Evolutionary conservation across 768 basidiomycete genomes (phyloP).

Genomic region (Boletus fagicola): DNA sequence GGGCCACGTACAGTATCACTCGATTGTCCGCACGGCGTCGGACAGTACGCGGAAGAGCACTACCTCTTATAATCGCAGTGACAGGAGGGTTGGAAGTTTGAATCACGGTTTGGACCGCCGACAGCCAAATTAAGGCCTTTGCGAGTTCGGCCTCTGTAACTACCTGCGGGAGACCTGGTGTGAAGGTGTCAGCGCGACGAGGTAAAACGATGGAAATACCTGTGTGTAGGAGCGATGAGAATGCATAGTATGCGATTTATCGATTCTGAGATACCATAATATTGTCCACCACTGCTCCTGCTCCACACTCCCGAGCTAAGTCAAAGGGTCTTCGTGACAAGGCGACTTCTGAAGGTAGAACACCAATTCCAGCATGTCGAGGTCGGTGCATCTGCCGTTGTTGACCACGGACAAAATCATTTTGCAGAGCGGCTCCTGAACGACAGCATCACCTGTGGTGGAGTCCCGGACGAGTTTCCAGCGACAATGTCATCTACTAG

Average conservation of each 20-base stretch:
- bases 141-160: conserved; percentile 68
- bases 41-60: conserved; percentile 64
- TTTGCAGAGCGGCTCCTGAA: conserved; percentile 47
- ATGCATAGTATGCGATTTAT: neutral
- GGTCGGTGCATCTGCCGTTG: conserved; percentile 35
- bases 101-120: conserved; percentile 38
- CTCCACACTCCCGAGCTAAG: conserved; percentile 67
- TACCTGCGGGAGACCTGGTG: conserved; percentile 38
- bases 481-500: no score
- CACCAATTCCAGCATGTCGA: conserved; percentile 72
- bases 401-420: conserved; percentile 43
- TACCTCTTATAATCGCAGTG: conserved; percentile 57
- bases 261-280: conserved; percentile 41
- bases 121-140: conserved; percentile 79
- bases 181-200: conserved; percentile 41
- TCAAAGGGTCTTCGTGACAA: conserved; percentile 73
- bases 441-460: no score
- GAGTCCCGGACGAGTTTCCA: no score
- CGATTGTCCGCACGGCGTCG: conserved; percentile 46
- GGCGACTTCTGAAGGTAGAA: conserved; percentile 63
- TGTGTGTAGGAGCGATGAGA: conserved; percentile 28
- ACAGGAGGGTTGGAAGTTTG: conserved; percentile 8
- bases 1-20: conserved; percentile 73
- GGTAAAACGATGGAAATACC: conserved; percentile 83
- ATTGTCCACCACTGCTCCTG: conserved; percentile 62